A percentile compares a stretch with the other conserved stretches of the same genome.
Conservation (phyloP, 257 asterid species). For the Handroanthus guayacan region DNA sequence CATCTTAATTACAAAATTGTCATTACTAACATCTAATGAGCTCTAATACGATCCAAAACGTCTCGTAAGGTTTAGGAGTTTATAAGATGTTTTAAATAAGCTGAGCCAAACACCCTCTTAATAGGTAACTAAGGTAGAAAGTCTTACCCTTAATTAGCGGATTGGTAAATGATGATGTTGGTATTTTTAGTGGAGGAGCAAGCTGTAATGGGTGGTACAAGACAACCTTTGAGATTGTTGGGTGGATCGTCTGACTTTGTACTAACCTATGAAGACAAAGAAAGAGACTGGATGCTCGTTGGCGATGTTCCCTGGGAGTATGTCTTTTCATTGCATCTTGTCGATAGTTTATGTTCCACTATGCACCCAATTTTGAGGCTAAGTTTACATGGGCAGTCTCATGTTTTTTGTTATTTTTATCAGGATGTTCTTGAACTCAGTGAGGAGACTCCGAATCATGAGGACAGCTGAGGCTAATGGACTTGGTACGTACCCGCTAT, state of each 20-base stretch:
- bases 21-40: too few species aligned
- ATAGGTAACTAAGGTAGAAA: too few species aligned
- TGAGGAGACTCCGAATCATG: slow-evolving; percentile 69
- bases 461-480: slow-evolving; percentile 68
- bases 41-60: too few species aligned
- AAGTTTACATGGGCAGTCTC: slow-evolving; percentile 23
- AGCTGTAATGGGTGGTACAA: slow-evolving; percentile 34
- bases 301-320: slow-evolving; percentile 96
- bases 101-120: not conserved
- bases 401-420: slow-evolving; percentile 14
- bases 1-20: too few species aligned
- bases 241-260: slow-evolving; percentile 69
- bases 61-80: too few species aligned
- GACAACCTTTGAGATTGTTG: slow-evolving; percentile 51
- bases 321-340: slow-evolving; percentile 34
- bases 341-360: not conserved
- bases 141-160: not conserved
- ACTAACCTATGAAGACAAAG: slow-evolving; percentile 84
- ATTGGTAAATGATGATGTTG: slow-evolving; percentile 1
- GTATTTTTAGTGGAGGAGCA: slow-evolving; percentile 55
- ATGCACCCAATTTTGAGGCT: not conserved
- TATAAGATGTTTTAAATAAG: too few species aligned
- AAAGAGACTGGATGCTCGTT: slow-evolving; percentile 89
- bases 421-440: slow-evolving; percentile 72
- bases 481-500: slow-evolving; percentile 45